A percentile compares a stretch with the other conserved stretches of the same genome.
Conservation (phyloP, 2,329 filamentous ascomycete species). For the Aspergillus sp. region DNA sequence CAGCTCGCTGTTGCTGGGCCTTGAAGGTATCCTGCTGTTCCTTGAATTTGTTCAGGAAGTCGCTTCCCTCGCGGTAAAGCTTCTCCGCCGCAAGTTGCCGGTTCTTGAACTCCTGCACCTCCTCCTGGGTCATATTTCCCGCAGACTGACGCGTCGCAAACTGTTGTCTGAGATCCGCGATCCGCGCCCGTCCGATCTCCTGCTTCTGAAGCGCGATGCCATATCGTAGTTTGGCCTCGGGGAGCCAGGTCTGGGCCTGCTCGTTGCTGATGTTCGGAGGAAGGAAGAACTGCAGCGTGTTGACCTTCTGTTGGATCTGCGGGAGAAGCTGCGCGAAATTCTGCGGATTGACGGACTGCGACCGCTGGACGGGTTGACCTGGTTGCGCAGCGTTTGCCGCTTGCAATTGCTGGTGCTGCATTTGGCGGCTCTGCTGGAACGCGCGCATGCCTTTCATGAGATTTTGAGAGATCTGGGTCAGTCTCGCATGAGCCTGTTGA, state of each 20-base stretch:
- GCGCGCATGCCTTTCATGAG: constrained; percentile 55
- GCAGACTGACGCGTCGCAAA: constrained; percentile 40
- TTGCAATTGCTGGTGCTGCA: constrained; percentile 34
- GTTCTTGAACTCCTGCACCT: constrained; percentile 46
- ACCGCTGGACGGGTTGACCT: constrained; percentile 31
- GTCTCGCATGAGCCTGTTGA: constrained; percentile 51
- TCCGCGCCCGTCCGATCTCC: constrained; percentile 48
- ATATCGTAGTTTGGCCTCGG: constrained; percentile 50
- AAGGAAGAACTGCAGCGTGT: constrained; percentile 46
- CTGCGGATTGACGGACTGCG: constrained; percentile 41
- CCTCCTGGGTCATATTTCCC: constrained; percentile 45
- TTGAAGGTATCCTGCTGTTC: constrained; percentile 51
- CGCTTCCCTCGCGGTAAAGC: constrained; percentile 46
- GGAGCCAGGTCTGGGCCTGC: constrained; percentile 48
- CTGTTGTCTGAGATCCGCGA: constrained; percentile 44
- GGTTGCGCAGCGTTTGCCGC: constrained; percentile 20
- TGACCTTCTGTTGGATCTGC: constrained; percentile 50
- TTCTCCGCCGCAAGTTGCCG: constrained; percentile 45
- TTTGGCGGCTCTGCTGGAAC: constrained; percentile 46
- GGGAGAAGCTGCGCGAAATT: constrained; percentile 46
- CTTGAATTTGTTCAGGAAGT: constrained; percentile 51
- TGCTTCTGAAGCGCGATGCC: constrained; percentile 52
- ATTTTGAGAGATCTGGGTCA: constrained; percentile 53
- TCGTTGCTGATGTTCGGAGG: constrained; percentile 48
- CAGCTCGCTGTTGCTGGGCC: constrained; percentile 35